These are phyloP conservation scores for Fusarium caatingaense DNA, from an alignment of 2,329 filamentous ascomycete genomes.

Conservation along the genomic window DNA sequence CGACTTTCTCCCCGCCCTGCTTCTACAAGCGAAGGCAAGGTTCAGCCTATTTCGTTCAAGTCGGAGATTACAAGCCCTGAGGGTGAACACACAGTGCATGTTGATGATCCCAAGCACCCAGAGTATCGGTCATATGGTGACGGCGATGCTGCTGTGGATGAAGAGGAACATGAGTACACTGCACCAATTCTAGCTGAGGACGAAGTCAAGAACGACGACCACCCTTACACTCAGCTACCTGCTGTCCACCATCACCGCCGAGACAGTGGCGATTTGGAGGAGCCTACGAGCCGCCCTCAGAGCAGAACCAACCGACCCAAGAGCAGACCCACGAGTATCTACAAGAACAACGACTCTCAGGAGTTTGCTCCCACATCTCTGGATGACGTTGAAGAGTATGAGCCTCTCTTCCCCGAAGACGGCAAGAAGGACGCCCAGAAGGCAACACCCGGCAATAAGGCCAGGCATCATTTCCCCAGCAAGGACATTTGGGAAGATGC, in stretches of 20 bases:
- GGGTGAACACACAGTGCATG: constrained; percentile 74
- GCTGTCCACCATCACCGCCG: constrained; percentile 80
- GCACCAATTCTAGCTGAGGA: constrained; percentile 90
- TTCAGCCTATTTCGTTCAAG: constrained; percentile 41
- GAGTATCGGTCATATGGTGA: constrained; percentile 54
- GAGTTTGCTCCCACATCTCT: constrained; percentile 75
- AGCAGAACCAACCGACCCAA: constrained; percentile 60
- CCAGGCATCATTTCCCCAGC: constrained; percentile 84
- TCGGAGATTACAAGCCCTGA: constrained; percentile 54
- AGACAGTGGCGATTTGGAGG: constrained; percentile 66
- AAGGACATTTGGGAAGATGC: constrained; percentile 98
- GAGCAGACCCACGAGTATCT: constrained; percentile 62
- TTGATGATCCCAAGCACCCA: constrained; percentile 68
- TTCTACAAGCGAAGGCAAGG: constrained; percentile 47
- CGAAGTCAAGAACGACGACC: constrained; percentile 81
- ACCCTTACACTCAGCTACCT: constrained; percentile 76
- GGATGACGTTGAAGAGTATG: constrained; percentile 92
- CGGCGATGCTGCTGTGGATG: constrained; percentile 61
- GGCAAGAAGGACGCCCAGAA: constrained; percentile 62
- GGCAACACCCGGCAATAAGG: constrained; percentile 58
- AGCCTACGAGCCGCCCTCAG: constrained; percentile 71
- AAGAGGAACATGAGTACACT: constrained; percentile 71
- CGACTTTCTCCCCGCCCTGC: constrained; percentile 74
- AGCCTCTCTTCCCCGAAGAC: constrained; percentile 91
- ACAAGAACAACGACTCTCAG: constrained; percentile 63